Conservation (phyloP, 1,284 basidiomycete genomes). For the Fistulina hepatica region DNA sequence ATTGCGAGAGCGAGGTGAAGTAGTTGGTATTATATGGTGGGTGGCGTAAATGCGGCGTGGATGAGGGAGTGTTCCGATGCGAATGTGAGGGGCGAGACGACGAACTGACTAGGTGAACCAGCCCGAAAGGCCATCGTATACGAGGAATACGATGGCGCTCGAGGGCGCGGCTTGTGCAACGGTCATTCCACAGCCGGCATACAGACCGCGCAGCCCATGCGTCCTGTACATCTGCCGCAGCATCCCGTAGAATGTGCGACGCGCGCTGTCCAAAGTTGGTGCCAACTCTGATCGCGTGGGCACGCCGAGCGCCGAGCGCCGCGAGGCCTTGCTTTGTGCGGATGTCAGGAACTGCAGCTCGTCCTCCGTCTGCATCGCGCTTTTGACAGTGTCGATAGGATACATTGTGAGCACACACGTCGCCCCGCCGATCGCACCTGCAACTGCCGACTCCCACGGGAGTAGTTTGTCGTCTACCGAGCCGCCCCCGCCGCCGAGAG, state of each 20-base stretch:
- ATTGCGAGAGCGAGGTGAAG: no score
- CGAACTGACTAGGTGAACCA: conserved; percentile 39
- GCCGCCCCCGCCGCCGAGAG: conserved; percentile 15
- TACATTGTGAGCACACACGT: conserved; percentile 81
- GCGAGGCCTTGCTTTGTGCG: conserved; percentile 20
- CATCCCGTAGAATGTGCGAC: conserved; percentile 56
- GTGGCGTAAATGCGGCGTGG: no score
- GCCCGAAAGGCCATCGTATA: conserved; percentile 70
- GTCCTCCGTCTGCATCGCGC: conserved; percentile 88
- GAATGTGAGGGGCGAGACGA: no score
- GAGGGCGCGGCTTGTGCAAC: conserved; percentile 81
- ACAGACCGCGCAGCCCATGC: conserved; percentile 78
- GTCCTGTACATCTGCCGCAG: conserved; percentile 64
- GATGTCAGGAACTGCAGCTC: conserved; percentile 68
- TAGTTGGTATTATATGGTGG: no score
- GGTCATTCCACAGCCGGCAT: conserved; percentile 94
- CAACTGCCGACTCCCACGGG: conserved; percentile 74
- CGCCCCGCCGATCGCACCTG: conserved; percentile 83
- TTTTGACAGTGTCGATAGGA: conserved; percentile 93
- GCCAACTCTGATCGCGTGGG: no score
- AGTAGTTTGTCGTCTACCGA: conserved; percentile 36
- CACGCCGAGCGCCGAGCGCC: conserved; percentile 8
- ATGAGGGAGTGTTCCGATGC: no score
- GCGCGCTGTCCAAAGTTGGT: no score
- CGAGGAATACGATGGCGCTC: conserved; percentile 84